Evolutionary conservation across 495 filamentous ascomycete species (phyloP), one percentile per base, ranked within the genome.

Genomic region (Stereocaulon alpinum): DNA sequence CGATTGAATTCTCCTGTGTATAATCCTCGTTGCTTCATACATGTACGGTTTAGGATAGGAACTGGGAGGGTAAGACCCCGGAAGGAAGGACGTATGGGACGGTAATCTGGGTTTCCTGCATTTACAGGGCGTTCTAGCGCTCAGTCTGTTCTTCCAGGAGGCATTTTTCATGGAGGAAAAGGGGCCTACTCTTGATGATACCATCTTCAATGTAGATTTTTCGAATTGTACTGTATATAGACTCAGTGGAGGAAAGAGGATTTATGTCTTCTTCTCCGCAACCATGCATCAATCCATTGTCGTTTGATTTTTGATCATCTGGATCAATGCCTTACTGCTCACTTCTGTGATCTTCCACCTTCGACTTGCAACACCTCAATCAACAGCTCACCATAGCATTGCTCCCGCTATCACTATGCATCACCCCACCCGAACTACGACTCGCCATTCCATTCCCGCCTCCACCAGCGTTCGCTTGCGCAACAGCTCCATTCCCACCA

Each of bases 1-100:
- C 44, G 1, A 17, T 40, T 24, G 30, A 58, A 34, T 4, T 48
- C 7, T 37, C 18, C 3, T 29, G n/a, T 48, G 6, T 20, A 0
- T 7, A 18, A 17, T 47, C 20, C n/a, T 40, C 56, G n/a, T 14
- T 29, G 20, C 17, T 20, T 40, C 17, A 40, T 6, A 40, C 40
- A 24, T 49, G 44, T 58, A 49, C 56, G 44, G 20, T 24, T 6
- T 58, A 58, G 43, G 55, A 37, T 57, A 56, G n/a, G n/a, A 56
- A 20, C 11, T 32, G 11, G 18, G 41, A 30, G 17, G 55, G 17
- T 22, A 18, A 42, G 20, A 40, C 17, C 24, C 17, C 11, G 6
- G 40, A 7, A 24, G 32, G 17, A 4, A 9, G 15, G 17, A 15
- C 11, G 22, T 18, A 56, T 29, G 40, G 29, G 42, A 15, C 11